phyloP scores from a whole-genome alignment of 1,284 basidiomycete species.

The Earliella scabrosa region DNA sequence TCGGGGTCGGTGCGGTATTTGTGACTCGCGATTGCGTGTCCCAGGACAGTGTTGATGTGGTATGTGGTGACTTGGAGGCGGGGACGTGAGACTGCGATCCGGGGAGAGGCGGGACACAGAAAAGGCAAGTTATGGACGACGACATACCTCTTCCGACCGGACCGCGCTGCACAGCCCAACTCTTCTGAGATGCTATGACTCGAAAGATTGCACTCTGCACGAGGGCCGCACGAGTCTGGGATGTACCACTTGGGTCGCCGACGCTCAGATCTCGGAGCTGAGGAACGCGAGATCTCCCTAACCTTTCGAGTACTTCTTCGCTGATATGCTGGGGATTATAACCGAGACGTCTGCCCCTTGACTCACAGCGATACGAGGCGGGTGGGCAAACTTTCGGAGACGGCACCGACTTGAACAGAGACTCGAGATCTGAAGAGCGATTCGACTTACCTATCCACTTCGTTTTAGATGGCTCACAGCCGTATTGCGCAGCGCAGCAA shows the following conservation, averaged over 20 bases:
- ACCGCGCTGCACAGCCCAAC: slow-evolving; percentile 12
- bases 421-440: background rate
- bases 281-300: no score
- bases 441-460: background rate
- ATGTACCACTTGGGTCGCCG: background rate
- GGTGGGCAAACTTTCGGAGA: no score
- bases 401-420: background rate
- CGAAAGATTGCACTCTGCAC: background rate
- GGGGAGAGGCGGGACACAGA: slow-evolving; percentile 5
- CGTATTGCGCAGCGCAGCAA: no score
- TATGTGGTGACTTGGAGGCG: background rate
- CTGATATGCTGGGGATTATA: background rate
- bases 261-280: background rate
- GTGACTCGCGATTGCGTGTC: slow-evolving; percentile 12
- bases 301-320: background rate
- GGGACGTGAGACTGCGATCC: slow-evolving; percentile 7
- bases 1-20: slow-evolving; percentile 11
- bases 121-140: slow-evolving; percentile 3
- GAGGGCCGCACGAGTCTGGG: background rate
- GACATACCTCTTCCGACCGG: slow-evolving; percentile 22
- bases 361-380: background rate
- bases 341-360: background rate
- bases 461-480: background rate
- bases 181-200: slow-evolving; percentile 14
- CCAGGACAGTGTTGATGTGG: background rate